Evolutionary conservation across 1,284 basidiomycete species (phyloP), one percentile per base, ranked within the genome.

Genomic region (Malassezia psittaci): DNA sequence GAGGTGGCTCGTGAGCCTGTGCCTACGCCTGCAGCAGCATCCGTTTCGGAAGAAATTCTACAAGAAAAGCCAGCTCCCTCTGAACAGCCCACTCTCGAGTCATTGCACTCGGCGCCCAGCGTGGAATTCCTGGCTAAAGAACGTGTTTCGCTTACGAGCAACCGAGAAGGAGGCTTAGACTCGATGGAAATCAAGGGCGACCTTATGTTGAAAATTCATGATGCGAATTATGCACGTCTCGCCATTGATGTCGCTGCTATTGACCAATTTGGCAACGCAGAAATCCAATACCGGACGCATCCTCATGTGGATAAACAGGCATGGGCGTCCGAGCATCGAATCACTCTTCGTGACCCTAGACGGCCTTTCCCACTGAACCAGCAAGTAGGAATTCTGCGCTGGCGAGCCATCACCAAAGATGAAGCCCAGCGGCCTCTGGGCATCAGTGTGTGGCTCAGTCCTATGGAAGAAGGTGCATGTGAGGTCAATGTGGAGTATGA

Each of bases 401-500:
- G 93, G 93, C 80, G 90, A 65, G 85, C 93, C 76, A 80, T 83
- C 1, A 86, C 87, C 29, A 90, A 86, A 69, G 93, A 96, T 75
- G 93, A 96, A 78, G 87, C 83, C 57, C 82, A 86, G 60, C 83
- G 94, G 18, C 93, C 93, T 1, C 77, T 98, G 54, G 87, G 87
- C 15, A 88, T 96, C 76, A 96, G 90, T 69, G 91, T 88, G 76
- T 96, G 93, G 93, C 91, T 91, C 5, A 86, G 88, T 32, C 85
- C 87, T 2, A 85, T 86, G 47, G 90, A 88, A 65, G 85, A 90
- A 65, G 69, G 69, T 15, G 66, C 61, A 8, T 88, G 85, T 65
- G 90, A 94, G 64, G 88, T 96, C 54, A 93, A 87, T 74, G 88
- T 96, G 67, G 93, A 96, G 76, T 98, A 94, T 75, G 90, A 96